These are phyloP conservation scores for Pulicaria dysenterica DNA, from an alignment of 129 eudicot genomes.

Conservation along the genomic window DNA sequence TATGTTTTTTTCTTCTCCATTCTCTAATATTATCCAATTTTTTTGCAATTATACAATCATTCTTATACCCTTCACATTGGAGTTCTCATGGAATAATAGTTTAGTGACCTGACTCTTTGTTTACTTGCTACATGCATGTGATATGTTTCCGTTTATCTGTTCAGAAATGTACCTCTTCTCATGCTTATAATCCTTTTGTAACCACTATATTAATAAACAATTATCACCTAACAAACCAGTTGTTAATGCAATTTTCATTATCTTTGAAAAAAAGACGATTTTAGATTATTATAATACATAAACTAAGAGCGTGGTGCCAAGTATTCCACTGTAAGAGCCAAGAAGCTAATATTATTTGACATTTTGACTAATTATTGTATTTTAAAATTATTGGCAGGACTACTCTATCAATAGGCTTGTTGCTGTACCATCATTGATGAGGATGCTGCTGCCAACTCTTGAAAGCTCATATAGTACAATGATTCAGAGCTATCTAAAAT, in stretches of 20 bases:
- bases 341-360: slow-evolving; percentile 14
- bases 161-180: neutral
- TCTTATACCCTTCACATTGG: too few species aligned
- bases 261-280: neutral
- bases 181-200: neutral
- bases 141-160: neutral
- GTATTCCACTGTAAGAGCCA: neutral
- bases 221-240: neutral
- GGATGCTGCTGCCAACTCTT: slow-evolving; percentile 64
- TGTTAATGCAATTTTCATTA: neutral
- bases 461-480: slow-evolving; percentile 35
- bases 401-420: slow-evolving; percentile 72
- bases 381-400: slow-evolving; percentile 49
- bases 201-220: neutral
- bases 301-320: neutral
- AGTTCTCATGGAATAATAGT: too few species aligned
- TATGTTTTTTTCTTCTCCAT: neutral
- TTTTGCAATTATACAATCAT: neutral
- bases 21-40: neutral
- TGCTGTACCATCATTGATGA: slow-evolving; percentile 88
- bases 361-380: neutral
- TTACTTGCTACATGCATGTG: neutral
- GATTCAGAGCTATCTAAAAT: slow-evolving; percentile 52
- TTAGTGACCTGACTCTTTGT: neutral
- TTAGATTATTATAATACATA: neutral